phyloP scores from a whole-genome alignment of 2,329 filamentous ascomycete genomes.

The Arthrocladium fulminans region DNA sequence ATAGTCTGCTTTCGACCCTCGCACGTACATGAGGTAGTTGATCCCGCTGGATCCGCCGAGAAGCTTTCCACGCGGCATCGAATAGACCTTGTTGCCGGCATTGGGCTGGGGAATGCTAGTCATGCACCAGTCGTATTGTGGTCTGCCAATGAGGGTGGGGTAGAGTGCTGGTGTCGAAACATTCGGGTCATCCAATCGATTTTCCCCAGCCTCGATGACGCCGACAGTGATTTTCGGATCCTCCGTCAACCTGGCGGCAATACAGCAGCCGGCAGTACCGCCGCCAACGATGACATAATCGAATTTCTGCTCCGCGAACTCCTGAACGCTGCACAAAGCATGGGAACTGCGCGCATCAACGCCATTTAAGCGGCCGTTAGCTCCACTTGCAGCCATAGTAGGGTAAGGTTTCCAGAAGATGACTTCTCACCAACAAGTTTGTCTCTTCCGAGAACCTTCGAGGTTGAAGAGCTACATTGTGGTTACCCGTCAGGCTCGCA shows the following conservation, averaged over 20 bases:
- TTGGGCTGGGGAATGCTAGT: conserved; percentile 16
- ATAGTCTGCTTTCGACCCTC: conserved; percentile 24
- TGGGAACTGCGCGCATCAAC: conserved; percentile 3
- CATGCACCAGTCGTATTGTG: conserved; percentile 20
- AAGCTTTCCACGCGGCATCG: conserved; percentile 25
- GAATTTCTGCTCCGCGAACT: conserved; percentile 18
- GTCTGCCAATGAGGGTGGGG: conserved; percentile 15
- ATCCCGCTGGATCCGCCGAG: conserved; percentile 28
- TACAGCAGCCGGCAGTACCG: conserved; percentile 27
- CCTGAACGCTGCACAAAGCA: conserved; percentile 13
- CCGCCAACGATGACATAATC: conserved; percentile 29
- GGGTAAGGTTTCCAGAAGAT: neutral
- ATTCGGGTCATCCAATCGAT: conserved; percentile 23
- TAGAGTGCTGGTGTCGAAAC: conserved; percentile 24
- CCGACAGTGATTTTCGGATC: conserved; percentile 31
- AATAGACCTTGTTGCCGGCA: conserved; percentile 18
- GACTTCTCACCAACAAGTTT: too few relatives aligned
- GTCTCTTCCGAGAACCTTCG: too few relatives aligned
- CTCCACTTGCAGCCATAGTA: conserved; percentile 7
- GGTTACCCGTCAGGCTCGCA: neutral
- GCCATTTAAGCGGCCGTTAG: conserved; percentile 10
- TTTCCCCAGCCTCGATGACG: conserved; percentile 39
- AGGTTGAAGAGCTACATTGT: too few relatives aligned
- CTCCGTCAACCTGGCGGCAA: conserved; percentile 28
- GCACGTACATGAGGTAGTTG: conserved; percentile 24